Evolutionary conservation across 1,284 basidiomycete genomes (phyloP).

Genomic region (Ceratobasidium sp.): DNA sequence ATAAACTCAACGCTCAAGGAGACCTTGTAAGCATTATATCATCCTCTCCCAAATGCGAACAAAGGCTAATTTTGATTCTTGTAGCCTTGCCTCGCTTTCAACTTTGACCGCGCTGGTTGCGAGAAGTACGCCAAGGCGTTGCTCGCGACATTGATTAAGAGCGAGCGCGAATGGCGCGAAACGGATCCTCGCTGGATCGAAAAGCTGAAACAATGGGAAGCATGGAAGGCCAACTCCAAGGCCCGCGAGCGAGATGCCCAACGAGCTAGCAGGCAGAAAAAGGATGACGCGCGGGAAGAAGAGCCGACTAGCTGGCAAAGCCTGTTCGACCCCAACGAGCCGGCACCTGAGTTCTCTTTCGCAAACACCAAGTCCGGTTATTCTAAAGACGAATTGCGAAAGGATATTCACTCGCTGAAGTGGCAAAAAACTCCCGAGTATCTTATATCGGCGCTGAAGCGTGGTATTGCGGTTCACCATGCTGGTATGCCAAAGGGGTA

Average conservation of each 20-base stretch:
- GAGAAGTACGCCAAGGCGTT: constrained; percentile 67
- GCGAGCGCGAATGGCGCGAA: constrained; percentile 67
- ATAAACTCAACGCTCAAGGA: constrained; percentile 66
- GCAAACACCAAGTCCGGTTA: constrained; percentile 61
- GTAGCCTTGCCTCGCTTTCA: constrained; percentile 76
- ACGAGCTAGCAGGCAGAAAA: constrained; percentile 51
- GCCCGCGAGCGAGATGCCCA: constrained; percentile 47
- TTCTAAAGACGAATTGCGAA: constrained; percentile 63
- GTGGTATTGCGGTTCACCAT: constrained; percentile 79
- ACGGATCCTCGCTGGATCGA: constrained; percentile 64
- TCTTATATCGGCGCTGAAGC: constrained; percentile 64
- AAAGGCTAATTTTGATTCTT: constrained; percentile 37
- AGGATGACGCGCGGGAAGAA: constrained; percentile 56
- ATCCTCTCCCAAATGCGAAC: constrained; percentile 12
- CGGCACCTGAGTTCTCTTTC: constrained; percentile 72
- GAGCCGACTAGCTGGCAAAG: constrained; percentile 57
- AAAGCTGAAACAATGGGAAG: constrained; percentile 67
- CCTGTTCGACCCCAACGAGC: constrained; percentile 69
- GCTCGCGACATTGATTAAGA: constrained; percentile 56
- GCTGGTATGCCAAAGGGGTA: constrained; percentile 76
- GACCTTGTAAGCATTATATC: constrained; percentile 63
- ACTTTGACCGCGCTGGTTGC: constrained; percentile 71
- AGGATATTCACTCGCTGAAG: constrained; percentile 64
- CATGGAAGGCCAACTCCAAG: constrained; percentile 64
- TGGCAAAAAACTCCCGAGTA: constrained; percentile 60